Percentiles rank a stretch among this genome's conserved stretches.
These are phyloP conservation scores for Pistacia atlantica DNA, from an alignment of 345 rosid genomes.

Conservation along the genomic window DNA sequence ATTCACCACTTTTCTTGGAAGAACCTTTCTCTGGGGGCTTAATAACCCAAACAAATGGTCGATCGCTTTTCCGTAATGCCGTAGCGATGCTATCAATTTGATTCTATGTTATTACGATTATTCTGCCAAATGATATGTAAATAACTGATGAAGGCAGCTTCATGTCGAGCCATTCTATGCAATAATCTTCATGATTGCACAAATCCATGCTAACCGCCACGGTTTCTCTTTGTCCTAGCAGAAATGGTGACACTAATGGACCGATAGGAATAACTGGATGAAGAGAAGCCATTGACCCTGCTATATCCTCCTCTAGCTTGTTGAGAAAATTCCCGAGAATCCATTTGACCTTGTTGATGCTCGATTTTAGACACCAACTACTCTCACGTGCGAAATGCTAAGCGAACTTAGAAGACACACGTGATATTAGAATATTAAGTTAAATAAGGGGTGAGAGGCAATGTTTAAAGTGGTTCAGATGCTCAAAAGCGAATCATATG, in stretches of 20 bases:
- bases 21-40: slow-evolving; percentile 25
- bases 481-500: no score
- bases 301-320: slow-evolving; percentile 48
- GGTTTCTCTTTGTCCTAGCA: slow-evolving; percentile 31
- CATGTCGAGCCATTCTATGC: slow-evolving; percentile 62
- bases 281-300: slow-evolving; percentile 30
- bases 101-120: slow-evolving; percentile 28
- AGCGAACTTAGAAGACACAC: no score
- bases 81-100: slow-evolving; percentile 43
- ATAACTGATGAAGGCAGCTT: slow-evolving; percentile 47
- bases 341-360: slow-evolving; percentile 36
- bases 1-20: neutral
- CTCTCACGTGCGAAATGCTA: no score
- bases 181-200: slow-evolving; percentile 39
- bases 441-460: no score
- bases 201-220: slow-evolving; percentile 25
- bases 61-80: slow-evolving; percentile 38
- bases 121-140: slow-evolving; percentile 66
- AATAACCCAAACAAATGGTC: slow-evolving; percentile 62
- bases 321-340: slow-evolving; percentile 48
- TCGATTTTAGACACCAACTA: no score
- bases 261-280: slow-evolving; percentile 48
- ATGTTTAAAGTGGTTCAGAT: no score
- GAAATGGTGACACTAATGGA: slow-evolving; percentile 54
- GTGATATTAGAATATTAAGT: no score